phyloP scores from a whole-genome alignment of 495 filamentous ascomycete genomes.

The Neurospora tetrasperma region DNA sequence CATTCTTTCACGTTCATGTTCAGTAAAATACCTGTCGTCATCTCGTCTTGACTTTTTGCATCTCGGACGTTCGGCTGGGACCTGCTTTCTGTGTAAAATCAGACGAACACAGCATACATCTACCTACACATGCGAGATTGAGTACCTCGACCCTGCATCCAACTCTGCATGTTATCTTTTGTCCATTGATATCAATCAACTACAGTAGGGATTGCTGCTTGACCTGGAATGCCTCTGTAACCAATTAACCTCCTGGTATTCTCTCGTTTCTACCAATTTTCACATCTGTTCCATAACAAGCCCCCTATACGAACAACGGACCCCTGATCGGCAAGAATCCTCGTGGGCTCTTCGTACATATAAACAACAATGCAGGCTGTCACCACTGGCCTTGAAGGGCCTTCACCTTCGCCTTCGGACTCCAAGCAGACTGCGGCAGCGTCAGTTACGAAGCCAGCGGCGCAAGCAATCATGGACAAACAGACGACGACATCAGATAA shows the following conservation, averaged over 20 bases:
- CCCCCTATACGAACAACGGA: not conserved
- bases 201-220: no score
- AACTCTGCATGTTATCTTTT: not conserved
- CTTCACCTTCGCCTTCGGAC: not conserved
- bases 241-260: not conserved
- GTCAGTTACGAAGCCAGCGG: not conserved
- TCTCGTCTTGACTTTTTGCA: not conserved
- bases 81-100: not conserved
- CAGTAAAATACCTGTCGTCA: not conserved
- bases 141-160: not conserved
- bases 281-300: not conserved
- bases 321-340: not conserved
- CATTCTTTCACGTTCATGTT: not conserved
- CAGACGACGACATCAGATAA: not conserved
- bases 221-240: not conserved
- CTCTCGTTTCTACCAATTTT: not conserved
- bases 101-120: not conserved
- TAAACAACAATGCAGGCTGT: slow-evolving; percentile 9
- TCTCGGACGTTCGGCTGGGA: not conserved
- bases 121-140: not conserved
- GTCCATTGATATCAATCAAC: not conserved
- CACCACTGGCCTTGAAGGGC: not conserved
- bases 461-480: slow-evolving; percentile 2
- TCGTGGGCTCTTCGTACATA: not conserved
- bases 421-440: not conserved